Conservation (phyloP, 2,329 filamentous ascomycete genomes). For the Pyricularia grisea region DNA sequence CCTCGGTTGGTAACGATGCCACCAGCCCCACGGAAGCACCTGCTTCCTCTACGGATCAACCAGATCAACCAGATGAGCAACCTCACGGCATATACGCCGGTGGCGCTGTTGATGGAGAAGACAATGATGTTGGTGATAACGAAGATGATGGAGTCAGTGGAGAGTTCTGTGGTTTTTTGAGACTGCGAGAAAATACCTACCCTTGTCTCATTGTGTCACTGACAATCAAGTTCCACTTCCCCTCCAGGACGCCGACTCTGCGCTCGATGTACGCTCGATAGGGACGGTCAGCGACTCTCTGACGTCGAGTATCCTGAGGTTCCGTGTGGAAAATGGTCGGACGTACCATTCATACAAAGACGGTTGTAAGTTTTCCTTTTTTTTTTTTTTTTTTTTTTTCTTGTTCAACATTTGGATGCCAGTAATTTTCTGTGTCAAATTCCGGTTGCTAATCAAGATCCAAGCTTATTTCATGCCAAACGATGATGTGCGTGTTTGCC, state of each 20-base stretch:
- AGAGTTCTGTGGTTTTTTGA: not conserved
- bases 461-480: constrained; percentile 25
- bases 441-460: not conserved
- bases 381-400: too few relatives aligned
- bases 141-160: not conserved
- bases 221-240: not conserved
- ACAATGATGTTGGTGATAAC: not conserved
- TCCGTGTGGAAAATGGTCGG: constrained; percentile 23
- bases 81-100: not conserved
- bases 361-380: constrained; percentile 17
- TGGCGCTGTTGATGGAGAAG: not conserved
- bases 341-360: constrained; percentile 26
- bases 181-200: not conserved
- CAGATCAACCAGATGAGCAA: not conserved
- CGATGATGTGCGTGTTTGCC: constrained; percentile 18
- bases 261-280: not conserved
- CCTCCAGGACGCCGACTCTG: not conserved
- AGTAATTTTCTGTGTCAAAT: not conserved
- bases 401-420: not conserved
- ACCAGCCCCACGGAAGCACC: not conserved
- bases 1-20: not conserved
- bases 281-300: constrained; percentile 12
- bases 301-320: constrained; percentile 17
- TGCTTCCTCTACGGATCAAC: not conserved
- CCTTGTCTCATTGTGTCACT: not conserved